Evolutionary conservation across 176 grass and related monocot species (phyloP).

Genomic region (Zizania latifolia): DNA sequence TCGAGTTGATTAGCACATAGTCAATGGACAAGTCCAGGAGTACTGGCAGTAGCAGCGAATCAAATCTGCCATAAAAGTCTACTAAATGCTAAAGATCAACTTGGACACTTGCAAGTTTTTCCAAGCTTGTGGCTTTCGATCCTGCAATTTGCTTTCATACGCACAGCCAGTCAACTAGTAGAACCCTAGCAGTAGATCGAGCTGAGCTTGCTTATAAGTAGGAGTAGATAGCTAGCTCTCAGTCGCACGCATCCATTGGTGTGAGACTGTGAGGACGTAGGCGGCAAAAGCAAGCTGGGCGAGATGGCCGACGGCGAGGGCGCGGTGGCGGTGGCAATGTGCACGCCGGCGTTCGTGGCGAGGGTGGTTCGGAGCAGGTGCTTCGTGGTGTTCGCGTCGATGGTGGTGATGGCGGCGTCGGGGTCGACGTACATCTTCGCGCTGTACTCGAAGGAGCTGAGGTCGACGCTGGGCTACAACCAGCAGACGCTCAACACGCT

Average conservation of each 20-base stretch:
- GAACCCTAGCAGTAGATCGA: no score
- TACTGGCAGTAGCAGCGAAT: not conserved
- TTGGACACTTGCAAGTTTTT: not conserved
- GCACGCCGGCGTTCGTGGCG: constrained; percentile 23
- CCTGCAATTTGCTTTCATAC: no score
- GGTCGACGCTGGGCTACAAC: constrained; percentile 30
- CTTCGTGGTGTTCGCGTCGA: constrained; percentile 37
- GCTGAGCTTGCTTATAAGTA: no score
- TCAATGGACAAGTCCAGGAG: not conserved
- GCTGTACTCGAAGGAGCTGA: constrained; percentile 34
- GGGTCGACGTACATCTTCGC: constrained; percentile 36
- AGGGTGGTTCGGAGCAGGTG: constrained; percentile 24
- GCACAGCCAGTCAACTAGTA: no score
- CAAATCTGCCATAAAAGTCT: not conserved
- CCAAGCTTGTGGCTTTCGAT: not conserved
- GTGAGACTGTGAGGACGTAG: no score
- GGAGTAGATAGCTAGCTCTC: no score
- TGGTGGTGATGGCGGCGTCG: constrained; percentile 26
- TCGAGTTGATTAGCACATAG: not conserved
- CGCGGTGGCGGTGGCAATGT: not conserved
- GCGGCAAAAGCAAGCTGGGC: no score
- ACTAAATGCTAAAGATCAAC: not conserved
- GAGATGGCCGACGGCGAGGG: constrained; percentile 1
- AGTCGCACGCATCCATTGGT: no score
- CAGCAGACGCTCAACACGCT: constrained; percentile 40